These are phyloP conservation scores for Ogataea allantospora DNA, from an alignment of 805 yeast genomes.

Conservation along the genomic window DNA sequence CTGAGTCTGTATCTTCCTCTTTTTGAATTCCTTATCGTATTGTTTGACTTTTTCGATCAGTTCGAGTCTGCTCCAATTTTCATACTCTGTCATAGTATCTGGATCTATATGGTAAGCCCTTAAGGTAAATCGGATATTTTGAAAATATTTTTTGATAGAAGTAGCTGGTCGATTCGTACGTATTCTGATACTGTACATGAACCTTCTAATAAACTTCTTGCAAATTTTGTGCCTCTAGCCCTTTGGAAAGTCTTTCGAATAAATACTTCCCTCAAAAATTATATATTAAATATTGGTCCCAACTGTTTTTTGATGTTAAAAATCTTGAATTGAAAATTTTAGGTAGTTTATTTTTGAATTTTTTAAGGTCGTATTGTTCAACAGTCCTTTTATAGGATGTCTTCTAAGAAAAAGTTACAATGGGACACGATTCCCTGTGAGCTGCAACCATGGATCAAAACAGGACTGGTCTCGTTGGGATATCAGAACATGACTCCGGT, in stretches of 20 bases:
- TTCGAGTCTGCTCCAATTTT: slow-evolving; percentile 63
- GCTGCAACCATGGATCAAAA: slow-evolving; percentile 67
- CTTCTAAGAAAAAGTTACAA: neutral
- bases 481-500: slow-evolving; percentile 90
- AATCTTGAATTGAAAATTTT: too few species aligned
- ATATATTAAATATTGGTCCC: neutral
- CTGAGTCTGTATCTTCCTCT: neutral
- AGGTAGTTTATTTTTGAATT: neutral
- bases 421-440: slow-evolving; percentile 59
- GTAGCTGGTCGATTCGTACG: neutral
- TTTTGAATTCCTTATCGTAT: slow-evolving; percentile 42
- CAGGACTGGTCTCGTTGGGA: slow-evolving; percentile 73
- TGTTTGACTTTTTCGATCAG: slow-evolving; percentile 55
- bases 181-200: too few species aligned
- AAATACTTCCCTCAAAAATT: too few species aligned
- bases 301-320: too few species aligned
- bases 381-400: neutral
- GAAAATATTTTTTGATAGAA: neutral
- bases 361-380: too few species aligned
- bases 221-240: too few species aligned
- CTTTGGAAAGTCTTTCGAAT: too few species aligned
- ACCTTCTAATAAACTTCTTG: too few species aligned
- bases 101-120: neutral
- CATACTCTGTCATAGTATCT: slow-evolving; percentile 37
- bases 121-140: too few species aligned